Evolutionary conservation across 2,329 filamentous ascomycete genomes (phyloP), one percentile per base, ranked within the genome.

Genomic region (Ploettnerulaceae sp.): DNA sequence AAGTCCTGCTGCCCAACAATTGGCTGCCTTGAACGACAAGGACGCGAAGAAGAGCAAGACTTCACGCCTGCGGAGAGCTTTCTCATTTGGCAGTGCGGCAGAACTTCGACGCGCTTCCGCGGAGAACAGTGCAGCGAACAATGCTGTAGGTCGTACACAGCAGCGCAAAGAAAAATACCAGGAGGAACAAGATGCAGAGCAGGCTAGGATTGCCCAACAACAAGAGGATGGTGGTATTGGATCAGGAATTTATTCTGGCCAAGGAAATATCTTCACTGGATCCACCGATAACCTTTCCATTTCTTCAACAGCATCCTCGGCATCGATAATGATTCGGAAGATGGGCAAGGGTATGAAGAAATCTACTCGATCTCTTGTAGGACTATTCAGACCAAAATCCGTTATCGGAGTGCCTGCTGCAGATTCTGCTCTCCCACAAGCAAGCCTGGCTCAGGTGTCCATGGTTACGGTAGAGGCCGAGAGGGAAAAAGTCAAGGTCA

Each of bases 341-440:
- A 98, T 98, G 93, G 93, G 93, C 46, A 89, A 89, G 55, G 90
- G 91, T n/a, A 86, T 97, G 81, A 97, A 95, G 76, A 94, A 93
- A 69, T 84, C 89, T 41, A 86, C 85, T 14, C 79, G 90, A 37
- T 96, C 90, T 18, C 79, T 98, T 44, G 94, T 94, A 57, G 93
- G 93, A 20, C 74, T 98, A 6, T 98, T 98, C 71, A 78, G 93
- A 53, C 91, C 93, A 0, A 98, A 97, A 67, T 97, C 91, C 1
- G 75, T 95, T 12, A 78, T 91, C 58, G 90, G 89, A 24, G 81
- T 84, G 15, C 80, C 87, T 14, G 75, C 81, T 24, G 79, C 84
- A 3, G 89, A 95, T 57, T 71, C 75, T 5, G 74, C 78, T 21
- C 67, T 81, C 2, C 73, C 77, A 14, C 78, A 87, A 61, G 81